Base-by-base conservation (phyloP, 805 yeast genomes). In the Hanseniaspora guilliermondii region DNA sequence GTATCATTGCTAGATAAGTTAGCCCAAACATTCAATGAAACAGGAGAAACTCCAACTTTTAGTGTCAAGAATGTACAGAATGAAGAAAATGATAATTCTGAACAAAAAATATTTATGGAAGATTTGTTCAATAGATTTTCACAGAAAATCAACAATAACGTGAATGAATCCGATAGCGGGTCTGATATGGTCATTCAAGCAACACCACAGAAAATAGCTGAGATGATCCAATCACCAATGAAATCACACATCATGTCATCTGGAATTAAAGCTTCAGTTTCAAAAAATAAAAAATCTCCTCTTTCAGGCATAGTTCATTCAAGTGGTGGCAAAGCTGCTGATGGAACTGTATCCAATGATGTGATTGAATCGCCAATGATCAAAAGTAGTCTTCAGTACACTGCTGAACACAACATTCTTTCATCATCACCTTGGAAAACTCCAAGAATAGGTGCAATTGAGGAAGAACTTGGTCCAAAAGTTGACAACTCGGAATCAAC, bases 51-150 rank as follows among this genome's bases (percentile, higher is more conserved):
- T 38, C 39, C 50, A 12, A 47, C 33, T 3, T 6, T 21, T 12
- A n/a, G 22, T 4, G 7, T 11, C 4, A n/a, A 22, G n/a, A 11
- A 33, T n/a, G 11, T 6, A 2, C 21, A 41, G 16, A 41, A 41
- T n/a, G 42, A 33, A n/a, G 36, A 27, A 36, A 45, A 38, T 22
- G 32, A 36, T 16, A 19, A 24, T 9, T 19, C 17, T 7, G 32
- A 52, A 22, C 37, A 37, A 30, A 47, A 33, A 14, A 36, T 21
- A 33, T 22, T 46, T 16, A 33, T 41, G 21, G 52, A 53, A 16
- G 53, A 49, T 4, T 25, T 49, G 14, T 45, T 55, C 24, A 44
- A 44, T n/a, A 46, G 49, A 27, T 55, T 55, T 32, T 49, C 56
- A n/a, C 47, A 49, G 19, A 49, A 32, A 21, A 42, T 50, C 17